A percentile compares a stretch with the other conserved stretches of the same genome.
Conservation (phyloP, 352 stramenopile species). For the Globisporangium nodosum region DNA sequence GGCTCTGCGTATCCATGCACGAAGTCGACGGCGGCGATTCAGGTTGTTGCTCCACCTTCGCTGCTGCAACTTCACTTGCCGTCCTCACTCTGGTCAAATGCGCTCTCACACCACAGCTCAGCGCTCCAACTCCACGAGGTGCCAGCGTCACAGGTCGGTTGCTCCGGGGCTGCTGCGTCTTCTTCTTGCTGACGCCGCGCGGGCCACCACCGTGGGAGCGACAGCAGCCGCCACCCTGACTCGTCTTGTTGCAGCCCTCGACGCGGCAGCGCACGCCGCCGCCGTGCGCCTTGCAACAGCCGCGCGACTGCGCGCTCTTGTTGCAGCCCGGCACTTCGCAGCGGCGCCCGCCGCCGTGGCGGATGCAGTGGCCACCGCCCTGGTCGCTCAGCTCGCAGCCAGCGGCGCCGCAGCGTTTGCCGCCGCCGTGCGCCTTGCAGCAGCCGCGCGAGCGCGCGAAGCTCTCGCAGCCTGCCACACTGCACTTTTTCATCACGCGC, state of each 20-base stretch:
- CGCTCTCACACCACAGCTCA: too few species aligned
- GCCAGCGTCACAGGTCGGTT: background rate
- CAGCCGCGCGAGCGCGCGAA: constrained; percentile 10
- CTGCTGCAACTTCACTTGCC: too few species aligned
- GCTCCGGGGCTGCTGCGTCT: background rate
- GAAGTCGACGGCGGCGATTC: too few species aligned
- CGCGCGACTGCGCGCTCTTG: constrained; percentile 49
- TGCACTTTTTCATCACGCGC: constrained; percentile 11
- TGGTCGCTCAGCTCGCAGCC: constrained; percentile 19
- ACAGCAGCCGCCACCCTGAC: constrained; percentile 41
- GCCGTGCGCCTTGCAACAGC: constrained; percentile 52
- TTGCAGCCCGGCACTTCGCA: constrained; percentile 32
- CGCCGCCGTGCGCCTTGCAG: constrained; percentile 29
- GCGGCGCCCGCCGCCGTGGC: constrained; percentile 76
- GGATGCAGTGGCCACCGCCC: constrained; percentile 50
- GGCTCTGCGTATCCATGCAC: background rate
- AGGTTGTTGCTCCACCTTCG: too few species aligned
- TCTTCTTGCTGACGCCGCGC: constrained; percentile 10
- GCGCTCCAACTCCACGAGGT: too few species aligned
- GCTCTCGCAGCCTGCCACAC: constrained; percentile 6
- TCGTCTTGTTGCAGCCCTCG: constrained; percentile 35
- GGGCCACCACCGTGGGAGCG: constrained; percentile 37
- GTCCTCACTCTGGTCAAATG: too few species aligned
- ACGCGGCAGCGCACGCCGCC: constrained; percentile 35
- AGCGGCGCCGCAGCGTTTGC: constrained; percentile 31